These are phyloP conservation scores for Gigaspora rosea DNA, from an alignment of 192 early-diverging fungal species.

Conservation along the genomic window DNA sequence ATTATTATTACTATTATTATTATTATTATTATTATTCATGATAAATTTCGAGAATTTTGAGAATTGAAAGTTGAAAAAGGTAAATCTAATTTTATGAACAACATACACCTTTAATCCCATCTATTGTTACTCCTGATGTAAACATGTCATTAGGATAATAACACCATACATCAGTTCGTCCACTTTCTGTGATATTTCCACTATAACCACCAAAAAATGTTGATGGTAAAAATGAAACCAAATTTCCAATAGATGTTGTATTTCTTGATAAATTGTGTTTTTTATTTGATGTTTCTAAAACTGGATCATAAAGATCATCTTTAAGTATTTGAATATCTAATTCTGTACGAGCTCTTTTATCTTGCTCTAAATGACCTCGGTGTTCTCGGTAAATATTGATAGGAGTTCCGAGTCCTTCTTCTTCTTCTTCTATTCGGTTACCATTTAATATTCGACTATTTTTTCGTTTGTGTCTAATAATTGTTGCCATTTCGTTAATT, in stretches of 20 bases:
- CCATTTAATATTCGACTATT: neutral
- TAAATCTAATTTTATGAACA: neutral
- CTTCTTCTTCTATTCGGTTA: neutral
- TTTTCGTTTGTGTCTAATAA: neutral
- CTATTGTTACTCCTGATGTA: neutral
- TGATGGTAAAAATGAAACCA: neutral
- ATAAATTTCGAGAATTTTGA: too few relatives aligned
- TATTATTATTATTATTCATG: too few relatives aligned
- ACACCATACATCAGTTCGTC: neutral
- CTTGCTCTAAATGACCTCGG: constrained; percentile 11
- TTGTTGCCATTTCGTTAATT: too few relatives aligned
- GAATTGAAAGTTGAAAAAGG: too few relatives aligned
- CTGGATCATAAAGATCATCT: constrained; percentile 17
- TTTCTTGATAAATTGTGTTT: neutral
- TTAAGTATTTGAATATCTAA: constrained; percentile 14
- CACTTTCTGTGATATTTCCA: neutral
- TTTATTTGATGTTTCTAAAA: neutral
- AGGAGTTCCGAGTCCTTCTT: constrained; percentile 1
- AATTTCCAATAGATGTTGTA: neutral
- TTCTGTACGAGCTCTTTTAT: constrained; percentile 16
- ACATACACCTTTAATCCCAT: neutral
- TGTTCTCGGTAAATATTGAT: constrained; percentile 13
- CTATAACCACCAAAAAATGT: neutral
- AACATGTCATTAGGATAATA: neutral
- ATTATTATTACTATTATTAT: too few relatives aligned